Evolutionary conservation across 257 asterid species (phyloP).

Genomic region (Plantago major): DNA sequence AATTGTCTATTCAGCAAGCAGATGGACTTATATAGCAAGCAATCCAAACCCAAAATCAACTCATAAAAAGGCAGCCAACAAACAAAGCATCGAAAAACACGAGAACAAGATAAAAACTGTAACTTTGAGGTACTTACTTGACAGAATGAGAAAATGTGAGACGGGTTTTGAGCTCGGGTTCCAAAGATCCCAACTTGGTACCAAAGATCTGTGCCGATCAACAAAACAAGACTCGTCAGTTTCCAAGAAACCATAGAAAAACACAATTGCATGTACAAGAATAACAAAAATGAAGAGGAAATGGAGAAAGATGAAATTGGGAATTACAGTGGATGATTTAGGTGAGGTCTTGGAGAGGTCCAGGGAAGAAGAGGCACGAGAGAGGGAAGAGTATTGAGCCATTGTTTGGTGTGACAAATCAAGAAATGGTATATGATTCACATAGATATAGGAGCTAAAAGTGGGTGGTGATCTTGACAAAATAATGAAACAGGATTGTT

Average conservation of each 20-base stretch:
- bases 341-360: slow-evolving; percentile 23
- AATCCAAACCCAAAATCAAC: too few species aligned
- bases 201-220: slow-evolving; percentile 35
- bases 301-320: background rate
- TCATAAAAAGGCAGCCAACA: too few species aligned
- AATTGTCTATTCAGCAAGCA: too few species aligned
- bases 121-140: slow-evolving; percentile 39
- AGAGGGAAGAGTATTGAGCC: slow-evolving; percentile 24
- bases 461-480: too few species aligned
- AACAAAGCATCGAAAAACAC: slow-evolving; percentile 1
- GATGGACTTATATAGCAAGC: too few species aligned
- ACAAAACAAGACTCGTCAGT: slow-evolving; percentile 10
- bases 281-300: too few species aligned
- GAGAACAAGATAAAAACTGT: slow-evolving; percentile 14
- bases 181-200: slow-evolving; percentile 35
- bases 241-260: background rate
- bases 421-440: background rate
- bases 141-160: slow-evolving; percentile 30
- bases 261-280: background rate
- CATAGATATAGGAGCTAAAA: background rate
- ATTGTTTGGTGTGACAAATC: slow-evolving; percentile 16
- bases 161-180: slow-evolving; percentile 37
- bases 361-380: slow-evolving; percentile 22
- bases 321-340: slow-evolving; percentile 29
- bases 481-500: background rate